These are phyloP conservation scores for Leccinum longicurvipes DNA, from an alignment of 768 basidiomycete species.

Conservation along the genomic window DNA sequence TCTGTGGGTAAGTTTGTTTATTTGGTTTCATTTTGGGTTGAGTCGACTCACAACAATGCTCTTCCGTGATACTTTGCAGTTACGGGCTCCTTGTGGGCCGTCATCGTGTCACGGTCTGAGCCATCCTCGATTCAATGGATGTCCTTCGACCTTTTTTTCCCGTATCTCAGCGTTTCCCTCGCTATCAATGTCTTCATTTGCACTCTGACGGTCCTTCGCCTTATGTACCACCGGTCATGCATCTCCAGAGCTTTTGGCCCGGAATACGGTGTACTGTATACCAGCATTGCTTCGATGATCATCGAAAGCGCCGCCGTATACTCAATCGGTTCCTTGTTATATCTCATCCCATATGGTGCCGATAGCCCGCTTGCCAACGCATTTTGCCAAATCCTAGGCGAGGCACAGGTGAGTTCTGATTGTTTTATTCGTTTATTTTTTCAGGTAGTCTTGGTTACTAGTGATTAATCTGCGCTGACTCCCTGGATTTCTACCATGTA, in stretches of 20 bases:
- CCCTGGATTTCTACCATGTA: background rate
- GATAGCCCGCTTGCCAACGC: slow-evolving; percentile 24
- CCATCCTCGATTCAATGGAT: slow-evolving; percentile 22
- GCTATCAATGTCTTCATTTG: slow-evolving; percentile 32
- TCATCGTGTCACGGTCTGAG: slow-evolving; percentile 26
- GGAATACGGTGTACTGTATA: slow-evolving; percentile 25
- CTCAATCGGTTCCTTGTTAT: slow-evolving; percentile 29
- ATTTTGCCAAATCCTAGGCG: slow-evolving; percentile 29
- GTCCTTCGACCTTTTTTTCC: slow-evolving; percentile 31
- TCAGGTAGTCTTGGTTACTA: background rate
- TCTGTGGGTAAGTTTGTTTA: slow-evolving; percentile 24
- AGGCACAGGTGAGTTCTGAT: slow-evolving; percentile 23
- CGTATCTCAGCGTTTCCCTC: slow-evolving; percentile 33
- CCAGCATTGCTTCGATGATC: slow-evolving; percentile 33
- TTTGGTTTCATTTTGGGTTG: background rate
- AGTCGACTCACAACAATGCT: background rate
- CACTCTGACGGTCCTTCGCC: slow-evolving; percentile 29
- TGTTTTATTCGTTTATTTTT: background rate
- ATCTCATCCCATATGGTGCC: slow-evolving; percentile 27
- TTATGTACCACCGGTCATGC: slow-evolving; percentile 28
- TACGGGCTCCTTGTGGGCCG: slow-evolving; percentile 29
- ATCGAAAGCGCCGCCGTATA: slow-evolving; percentile 36
- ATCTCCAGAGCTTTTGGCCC: slow-evolving; percentile 26
- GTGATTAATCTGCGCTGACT: background rate
- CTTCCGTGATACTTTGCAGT: slow-evolving; percentile 11